Percentiles rank a stretch among this genome's conserved stretches.
Evolutionary conservation across 148 eudicot genomes (phyloP).

Genomic region (Bassia scoparia): DNA sequence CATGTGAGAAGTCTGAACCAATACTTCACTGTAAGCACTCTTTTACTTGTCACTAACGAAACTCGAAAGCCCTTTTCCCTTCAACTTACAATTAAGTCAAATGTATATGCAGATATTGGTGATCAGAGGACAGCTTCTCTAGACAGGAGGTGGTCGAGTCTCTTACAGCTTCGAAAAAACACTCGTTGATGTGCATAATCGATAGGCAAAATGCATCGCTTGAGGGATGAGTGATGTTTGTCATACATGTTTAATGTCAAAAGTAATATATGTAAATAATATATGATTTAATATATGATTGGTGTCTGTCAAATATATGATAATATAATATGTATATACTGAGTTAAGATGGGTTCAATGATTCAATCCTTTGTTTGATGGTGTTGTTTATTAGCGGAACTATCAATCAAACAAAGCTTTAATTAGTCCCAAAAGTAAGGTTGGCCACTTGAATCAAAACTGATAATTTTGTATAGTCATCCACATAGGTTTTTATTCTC

Average conservation of each 20-base stretch:
- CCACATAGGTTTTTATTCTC: no score
- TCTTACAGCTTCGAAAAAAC: constrained; percentile 43
- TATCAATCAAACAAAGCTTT: no score
- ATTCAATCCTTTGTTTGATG: no score
- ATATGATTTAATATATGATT: no score
- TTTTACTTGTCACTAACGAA: not conserved
- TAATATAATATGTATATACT: no score
- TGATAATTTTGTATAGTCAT: no score
- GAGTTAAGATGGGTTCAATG: not conserved
- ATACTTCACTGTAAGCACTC: constrained; percentile 54
- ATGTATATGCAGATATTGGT: constrained; percentile 52
- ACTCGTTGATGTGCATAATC: not conserved
- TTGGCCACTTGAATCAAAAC: no score
- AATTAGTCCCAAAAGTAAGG: no score
- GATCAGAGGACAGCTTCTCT: constrained; percentile 45
- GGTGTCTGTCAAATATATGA: no score
- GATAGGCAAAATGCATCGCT: not conserved
- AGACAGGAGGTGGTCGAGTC: constrained; percentile 64
- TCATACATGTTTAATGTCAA: not conserved
- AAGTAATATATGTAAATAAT: no score
- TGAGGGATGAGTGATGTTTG: not conserved
- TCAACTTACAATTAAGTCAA: not conserved
- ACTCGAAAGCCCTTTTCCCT: not conserved
- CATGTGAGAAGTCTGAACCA: constrained; percentile 63
- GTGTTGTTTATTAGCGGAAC: no score